Percentiles rank a stretch among this genome's conserved stretches.
These are phyloP conservation scores for Saturnispora hagleri DNA, from an alignment of 805 yeast species.

Conservation along the genomic window DNA sequence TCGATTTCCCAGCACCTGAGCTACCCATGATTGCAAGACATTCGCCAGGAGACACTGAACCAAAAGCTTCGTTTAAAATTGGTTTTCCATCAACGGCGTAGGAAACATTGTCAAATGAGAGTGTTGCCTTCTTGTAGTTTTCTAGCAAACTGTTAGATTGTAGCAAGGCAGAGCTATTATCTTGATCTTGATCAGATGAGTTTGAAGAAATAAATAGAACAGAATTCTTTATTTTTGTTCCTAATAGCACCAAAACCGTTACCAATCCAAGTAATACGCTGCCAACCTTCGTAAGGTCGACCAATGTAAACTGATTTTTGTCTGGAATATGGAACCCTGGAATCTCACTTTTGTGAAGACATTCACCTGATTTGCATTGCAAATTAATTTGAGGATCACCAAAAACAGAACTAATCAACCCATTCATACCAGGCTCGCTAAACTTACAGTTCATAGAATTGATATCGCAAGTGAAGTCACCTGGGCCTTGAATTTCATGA, in stretches of 20 bases:
- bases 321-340: constrained; percentile 81
- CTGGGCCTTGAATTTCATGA: constrained; percentile 89
- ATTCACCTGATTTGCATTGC: constrained; percentile 78
- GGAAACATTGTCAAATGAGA: constrained; percentile 65
- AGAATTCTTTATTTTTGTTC: constrained; percentile 46
- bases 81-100: constrained; percentile 46
- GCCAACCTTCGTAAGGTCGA: constrained; percentile 38
- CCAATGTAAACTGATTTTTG: constrained; percentile 34
- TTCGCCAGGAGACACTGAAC: constrained; percentile 77
- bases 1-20: constrained; percentile 97
- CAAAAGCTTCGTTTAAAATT: constrained; percentile 59
- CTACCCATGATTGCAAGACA: constrained; percentile 97
- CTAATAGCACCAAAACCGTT: constrained; percentile 33
- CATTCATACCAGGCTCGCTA: constrained; percentile 95
- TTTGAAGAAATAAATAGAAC: constrained; percentile 43
- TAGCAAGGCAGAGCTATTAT: constrained; percentile 21
- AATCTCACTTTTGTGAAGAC: constrained; percentile 83
- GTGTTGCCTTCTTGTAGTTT: constrained; percentile 55
- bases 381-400: constrained; percentile 90
- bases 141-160: constrained; percentile 28
- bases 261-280: constrained; percentile 36
- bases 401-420: constrained; percentile 77
- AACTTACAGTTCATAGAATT: constrained; percentile 56
- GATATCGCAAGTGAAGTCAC: constrained; percentile 77
- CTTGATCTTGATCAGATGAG: constrained; percentile 19